Conservation (phyloP, 305 asterid genomes). For the Fraxinus sp. region DNA sequence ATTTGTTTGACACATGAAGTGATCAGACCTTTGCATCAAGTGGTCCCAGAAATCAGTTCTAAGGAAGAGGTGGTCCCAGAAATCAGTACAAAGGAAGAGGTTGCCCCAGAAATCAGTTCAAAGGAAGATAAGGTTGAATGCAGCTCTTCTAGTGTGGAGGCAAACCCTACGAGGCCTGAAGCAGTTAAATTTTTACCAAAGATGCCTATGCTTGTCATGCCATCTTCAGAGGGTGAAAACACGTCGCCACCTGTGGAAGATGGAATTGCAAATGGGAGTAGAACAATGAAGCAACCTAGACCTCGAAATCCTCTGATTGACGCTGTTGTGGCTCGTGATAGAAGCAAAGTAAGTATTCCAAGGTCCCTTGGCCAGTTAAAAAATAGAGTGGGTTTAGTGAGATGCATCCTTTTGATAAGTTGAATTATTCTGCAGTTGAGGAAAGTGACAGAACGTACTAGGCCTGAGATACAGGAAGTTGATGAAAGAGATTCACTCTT, state of each 20-base stretch:
- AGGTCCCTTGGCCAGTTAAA: conserved; percentile 17
- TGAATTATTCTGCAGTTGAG: conserved; percentile 60
- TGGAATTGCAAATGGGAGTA: conserved; percentile 41
- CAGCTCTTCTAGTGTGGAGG: conserved; percentile 33
- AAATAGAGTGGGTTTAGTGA: not conserved
- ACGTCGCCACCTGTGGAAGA: conserved; percentile 49
- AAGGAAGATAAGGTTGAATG: conserved; percentile 32
- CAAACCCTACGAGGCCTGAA: conserved; percentile 26
- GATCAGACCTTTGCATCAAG: conserved; percentile 19
- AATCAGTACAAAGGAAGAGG: conserved; percentile 7
- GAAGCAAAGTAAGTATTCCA: conserved; percentile 67
- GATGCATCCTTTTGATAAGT: conserved; percentile 25
- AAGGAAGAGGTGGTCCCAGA: conserved; percentile 14
- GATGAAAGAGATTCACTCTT: conserved; percentile 74
- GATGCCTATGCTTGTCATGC: conserved; percentile 16
- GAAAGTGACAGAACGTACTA: conserved; percentile 64
- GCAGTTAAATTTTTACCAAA: conserved; percentile 24
- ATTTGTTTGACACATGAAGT: conserved; percentile 20
- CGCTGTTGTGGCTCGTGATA: conserved; percentile 69
- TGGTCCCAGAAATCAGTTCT: conserved; percentile 8
- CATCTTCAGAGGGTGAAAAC: conserved; percentile 37
- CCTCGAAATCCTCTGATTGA: conserved; percentile 72
- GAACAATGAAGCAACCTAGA: conserved; percentile 49
- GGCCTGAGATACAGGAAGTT: conserved; percentile 50
- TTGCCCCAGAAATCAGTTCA: conserved; percentile 10